Conservation (phyloP, 83 land plant species). For the Thuja plicata region DNA sequence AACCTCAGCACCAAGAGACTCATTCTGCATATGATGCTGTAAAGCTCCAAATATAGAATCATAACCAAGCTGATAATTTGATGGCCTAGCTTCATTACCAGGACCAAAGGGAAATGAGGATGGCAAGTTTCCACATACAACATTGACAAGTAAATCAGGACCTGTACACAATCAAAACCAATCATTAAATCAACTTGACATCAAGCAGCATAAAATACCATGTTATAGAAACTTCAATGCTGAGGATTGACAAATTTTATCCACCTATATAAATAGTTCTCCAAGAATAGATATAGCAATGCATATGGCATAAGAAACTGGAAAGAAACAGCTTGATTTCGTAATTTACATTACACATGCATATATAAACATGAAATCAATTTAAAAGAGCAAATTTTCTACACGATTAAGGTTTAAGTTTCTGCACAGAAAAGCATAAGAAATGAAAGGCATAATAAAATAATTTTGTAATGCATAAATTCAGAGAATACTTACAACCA, state of each 20-base stretch:
- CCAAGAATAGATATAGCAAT: not conserved
- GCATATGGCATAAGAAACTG: not conserved
- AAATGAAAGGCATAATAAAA: not conserved
- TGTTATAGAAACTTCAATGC: not conserved
- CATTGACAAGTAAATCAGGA: not conserved
- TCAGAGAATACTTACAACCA: conserved; percentile 9
- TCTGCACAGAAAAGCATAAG: not conserved
- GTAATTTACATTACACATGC: not conserved
- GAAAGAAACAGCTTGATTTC: not conserved
- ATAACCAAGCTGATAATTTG: conserved; percentile 2
- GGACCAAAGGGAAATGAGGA: not conserved
- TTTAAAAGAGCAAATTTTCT: not conserved
- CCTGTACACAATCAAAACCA: not conserved
- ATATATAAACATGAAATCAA: not conserved
- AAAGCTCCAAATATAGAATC: conserved; percentile 6
- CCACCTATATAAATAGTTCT: not conserved
- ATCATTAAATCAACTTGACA: not conserved
- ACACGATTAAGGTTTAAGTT: not conserved
- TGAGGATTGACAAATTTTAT: not conserved
- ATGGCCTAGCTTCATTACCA: not conserved
- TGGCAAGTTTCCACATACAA: not conserved
- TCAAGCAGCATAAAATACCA: not conserved
- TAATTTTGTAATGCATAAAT: not conserved
- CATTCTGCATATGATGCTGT: not conserved
- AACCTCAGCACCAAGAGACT: not conserved